Evolutionary conservation across 2,329 filamentous ascomycete genomes (phyloP), one percentile per base, ranked within the genome.

Genomic region (Pseudopyrenochaeta lycopersici): DNA sequence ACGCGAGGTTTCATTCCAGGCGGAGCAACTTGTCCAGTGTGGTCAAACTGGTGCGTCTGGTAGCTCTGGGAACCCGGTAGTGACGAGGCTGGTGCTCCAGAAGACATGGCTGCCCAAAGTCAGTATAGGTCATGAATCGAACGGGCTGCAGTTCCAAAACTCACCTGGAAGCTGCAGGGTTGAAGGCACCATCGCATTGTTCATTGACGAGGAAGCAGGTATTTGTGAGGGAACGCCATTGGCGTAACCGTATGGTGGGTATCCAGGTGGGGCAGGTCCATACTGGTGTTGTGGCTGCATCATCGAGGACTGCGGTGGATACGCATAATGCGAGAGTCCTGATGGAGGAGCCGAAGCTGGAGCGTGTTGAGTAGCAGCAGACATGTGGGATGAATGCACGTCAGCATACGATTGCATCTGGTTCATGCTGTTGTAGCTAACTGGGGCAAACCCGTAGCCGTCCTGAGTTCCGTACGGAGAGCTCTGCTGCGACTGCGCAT

Each of bases 1-100:
- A 99, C 95, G 58, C 94, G 85, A 17, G 95, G 95, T 80, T 98
- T 98, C 87, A 97, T 96, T 27, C 94, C 94, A 2, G 91, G 90
- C 7, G 95, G 95, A 15, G 92, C 91, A 54, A 96, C 81, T 76
- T 98, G 95, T 7, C 95, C 95, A n/a, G 91, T 96, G 7, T 88
- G 90, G 73, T 98, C 95, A 71, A 90, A 92, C 21, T 83, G 79
- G 62, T 84, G 84, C 3, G 69, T 80, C 15, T 68, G 68, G 40
- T 74, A 74, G 56, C 57, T 68, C 48, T 73, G 73, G 12, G 69
- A 64, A 20, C 70, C 70, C 11, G 68, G 56, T 14, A 72, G 50
- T 10, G 65, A 57, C 6, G 68, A 58, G 1, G 66, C 58, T 11
- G 73, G 68, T 10, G 70, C 72, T 23, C 62, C 64, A 40, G 73